Evolutionary conservation across 2,329 filamentous ascomycete genomes (phyloP), one percentile per base, ranked within the genome.

Genomic region (Trichoderma harzianum): DNA sequence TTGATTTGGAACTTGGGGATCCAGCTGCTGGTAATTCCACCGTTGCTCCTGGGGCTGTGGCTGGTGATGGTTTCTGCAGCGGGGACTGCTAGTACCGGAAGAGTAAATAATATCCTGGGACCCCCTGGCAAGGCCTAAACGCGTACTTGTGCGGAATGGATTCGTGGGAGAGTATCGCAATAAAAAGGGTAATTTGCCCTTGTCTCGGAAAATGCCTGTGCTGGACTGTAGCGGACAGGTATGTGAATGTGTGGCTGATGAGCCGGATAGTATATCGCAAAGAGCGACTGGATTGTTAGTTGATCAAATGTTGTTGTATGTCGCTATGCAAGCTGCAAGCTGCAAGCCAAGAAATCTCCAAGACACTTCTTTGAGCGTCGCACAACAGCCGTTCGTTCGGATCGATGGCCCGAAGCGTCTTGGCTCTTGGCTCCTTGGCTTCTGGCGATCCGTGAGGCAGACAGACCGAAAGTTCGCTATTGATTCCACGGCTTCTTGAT

Each of bases 51-150:
- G 63, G 63, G 63, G 63, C 63, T 65, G 63, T 55, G 63, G 63
- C 63, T 65, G 47, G 63, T 53, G 32, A 60, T 34, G 57, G 57
- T 30, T 32, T 60, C 57, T 30, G 18, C 6, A 24, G 57, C 30
- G 57, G 57, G 57, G 57, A 60, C 28, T 32, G 26, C 57, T 60
- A 34, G 30, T 21, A 30, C 57, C 57, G 57, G 53, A 53, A 16
- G 43, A 55, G 57, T 60, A 34, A 39, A 24, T 53, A 53, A 67
- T 69, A 32, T 69, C 55, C 66, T 24, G 55, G 55, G 53, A 12
- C n/a, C 65, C 66, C 53, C 39, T 68, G 66, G 36, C 66, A 58
- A 47, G 57, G 57, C 30, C 53, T 28, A 61, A 47, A 69, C 66
- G 66, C 66, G 65, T 68, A 62, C 32, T 39, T n/a, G 60, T 21